A percentile compares a stretch with the other conserved stretches of the same genome.
phyloP scores from a whole-genome alignment of 2,329 filamentous ascomycete genomes.

The Lachnellula occidentalis region DNA sequence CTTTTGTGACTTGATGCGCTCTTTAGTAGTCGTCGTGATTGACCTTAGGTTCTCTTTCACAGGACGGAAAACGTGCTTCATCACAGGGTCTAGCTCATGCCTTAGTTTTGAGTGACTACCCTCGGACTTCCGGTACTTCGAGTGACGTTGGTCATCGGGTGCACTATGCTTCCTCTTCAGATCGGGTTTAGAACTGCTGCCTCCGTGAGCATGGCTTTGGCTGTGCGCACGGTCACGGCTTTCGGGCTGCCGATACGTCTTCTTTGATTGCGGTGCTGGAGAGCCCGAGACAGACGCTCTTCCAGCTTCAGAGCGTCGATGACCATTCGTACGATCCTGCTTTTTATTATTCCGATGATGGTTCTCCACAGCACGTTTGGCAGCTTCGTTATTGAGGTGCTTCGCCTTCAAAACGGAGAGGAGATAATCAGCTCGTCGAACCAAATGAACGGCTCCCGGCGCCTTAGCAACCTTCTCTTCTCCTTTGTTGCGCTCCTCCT shows the following conservation, averaged over 20 bases:
- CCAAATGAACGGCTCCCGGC: conserved; percentile 93
- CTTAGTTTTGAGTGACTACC: conserved; percentile 33
- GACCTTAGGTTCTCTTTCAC: conserved; percentile 55
- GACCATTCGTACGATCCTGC: conserved; percentile 46
- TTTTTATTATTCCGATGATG: conserved; percentile 96
- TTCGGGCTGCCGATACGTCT: conserved; percentile 35
- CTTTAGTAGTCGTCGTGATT: conserved; percentile 56
- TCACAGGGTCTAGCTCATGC: conserved; percentile 30
- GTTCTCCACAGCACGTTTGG: conserved; percentile 79
- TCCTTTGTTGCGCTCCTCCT: conserved; percentile 78
- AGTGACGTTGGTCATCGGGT: conserved; percentile 43
- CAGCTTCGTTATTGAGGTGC: conserved; percentile 69
- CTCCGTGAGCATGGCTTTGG: conserved; percentile 38
- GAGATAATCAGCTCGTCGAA: conserved; percentile 90
- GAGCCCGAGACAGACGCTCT: conserved; percentile 63
- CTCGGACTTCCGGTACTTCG: conserved; percentile 50
- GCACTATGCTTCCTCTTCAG: conserved; percentile 57
- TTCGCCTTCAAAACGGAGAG: conserved; percentile 88
- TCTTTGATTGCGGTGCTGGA: conserved; percentile 53
- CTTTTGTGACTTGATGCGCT: conserved; percentile 57
- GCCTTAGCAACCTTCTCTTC: conserved; percentile 73
- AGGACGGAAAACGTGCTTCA: conserved; percentile 46
- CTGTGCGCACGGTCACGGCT: conserved; percentile 42
- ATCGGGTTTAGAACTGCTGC: conserved; percentile 36
- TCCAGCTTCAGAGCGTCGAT: conserved; percentile 51